phyloP scores from a whole-genome alignment of 768 basidiomycete genomes.

The Cyclocybe cylindracea region DNA sequence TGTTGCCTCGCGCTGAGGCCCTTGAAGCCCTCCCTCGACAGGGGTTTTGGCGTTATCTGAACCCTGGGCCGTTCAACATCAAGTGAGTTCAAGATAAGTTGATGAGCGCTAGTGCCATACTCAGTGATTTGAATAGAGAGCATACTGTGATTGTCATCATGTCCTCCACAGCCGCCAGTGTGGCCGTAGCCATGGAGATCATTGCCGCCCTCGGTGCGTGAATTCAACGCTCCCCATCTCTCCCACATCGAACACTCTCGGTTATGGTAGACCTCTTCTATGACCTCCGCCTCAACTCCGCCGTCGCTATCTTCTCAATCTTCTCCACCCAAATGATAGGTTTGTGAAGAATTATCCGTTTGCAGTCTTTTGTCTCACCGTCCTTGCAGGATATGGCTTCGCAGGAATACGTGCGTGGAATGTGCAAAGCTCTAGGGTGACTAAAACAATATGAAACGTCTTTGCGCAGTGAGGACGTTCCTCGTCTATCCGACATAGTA shows the following conservation, averaged over 20 bases:
- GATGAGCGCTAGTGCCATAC: not conserved
- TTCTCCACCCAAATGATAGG: slow-evolving; percentile 50
- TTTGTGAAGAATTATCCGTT: slow-evolving; percentile 9
- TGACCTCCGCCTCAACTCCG: slow-evolving; percentile 46
- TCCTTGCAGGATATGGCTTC: slow-evolving; percentile 17
- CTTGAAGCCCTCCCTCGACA: slow-evolving; percentile 37
- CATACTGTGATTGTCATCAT: slow-evolving; percentile 58
- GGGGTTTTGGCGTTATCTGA: slow-evolving; percentile 48
- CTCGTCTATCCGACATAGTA: slow-evolving; percentile 56
- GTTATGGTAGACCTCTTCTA: slow-evolving; percentile 50
- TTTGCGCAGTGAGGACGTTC: slow-evolving; percentile 40
- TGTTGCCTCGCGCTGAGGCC: slow-evolving; percentile 5
- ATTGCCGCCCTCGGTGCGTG: slow-evolving; percentile 48
- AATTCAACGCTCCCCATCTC: not conserved
- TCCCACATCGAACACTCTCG: not conserved
- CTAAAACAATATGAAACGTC: not conserved
- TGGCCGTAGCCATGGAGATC: slow-evolving; percentile 52
- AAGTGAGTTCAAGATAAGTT: slow-evolving; percentile 30
- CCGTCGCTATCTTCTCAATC: slow-evolving; percentile 55
- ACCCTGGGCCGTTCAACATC: slow-evolving; percentile 61
- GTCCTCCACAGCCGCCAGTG: slow-evolving; percentile 53
- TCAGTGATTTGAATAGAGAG: slow-evolving; percentile 27
- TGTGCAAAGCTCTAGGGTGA: not conserved
- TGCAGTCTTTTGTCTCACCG: not conserved
- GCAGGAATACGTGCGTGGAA: slow-evolving; percentile 19